phyloP scores from a whole-genome alignment of 805 yeast genomes.

The Schizosaccharomyces octosporus region DNA sequence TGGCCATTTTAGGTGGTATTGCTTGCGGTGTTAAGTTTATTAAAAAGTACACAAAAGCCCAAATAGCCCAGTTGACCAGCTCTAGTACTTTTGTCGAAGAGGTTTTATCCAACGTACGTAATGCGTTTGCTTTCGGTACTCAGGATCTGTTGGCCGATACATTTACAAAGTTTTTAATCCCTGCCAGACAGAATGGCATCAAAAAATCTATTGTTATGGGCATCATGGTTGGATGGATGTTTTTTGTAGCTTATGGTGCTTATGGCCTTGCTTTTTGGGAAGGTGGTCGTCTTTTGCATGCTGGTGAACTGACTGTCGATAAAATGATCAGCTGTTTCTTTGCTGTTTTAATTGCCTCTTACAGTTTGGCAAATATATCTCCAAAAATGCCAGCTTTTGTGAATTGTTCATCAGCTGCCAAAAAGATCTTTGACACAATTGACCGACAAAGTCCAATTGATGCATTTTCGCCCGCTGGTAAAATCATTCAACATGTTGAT shows the following conservation, averaged over 20 bases:
- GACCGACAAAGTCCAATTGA: slow-evolving; percentile 20
- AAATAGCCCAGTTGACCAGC: slow-evolving; percentile 7
- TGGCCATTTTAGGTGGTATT: slow-evolving; percentile 13
- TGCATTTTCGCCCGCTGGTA: slow-evolving; percentile 11
- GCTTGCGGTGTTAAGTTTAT: slow-evolving; percentile 12
- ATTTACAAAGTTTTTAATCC: slow-evolving; percentile 13
- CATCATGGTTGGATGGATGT: slow-evolving; percentile 16
- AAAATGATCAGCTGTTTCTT: slow-evolving; percentile 14
- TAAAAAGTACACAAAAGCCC: slow-evolving; percentile 5
- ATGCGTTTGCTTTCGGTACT: slow-evolving; percentile 19
- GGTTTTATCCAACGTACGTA: slow-evolving; percentile 18
- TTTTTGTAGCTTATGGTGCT: slow-evolving; percentile 15
- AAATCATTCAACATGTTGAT: slow-evolving; percentile 5
- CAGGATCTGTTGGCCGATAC: slow-evolving; percentile 15
- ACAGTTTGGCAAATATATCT: slow-evolving; percentile 19
- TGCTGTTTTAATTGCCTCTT: slow-evolving; percentile 14
- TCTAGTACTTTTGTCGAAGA: slow-evolving; percentile 19
- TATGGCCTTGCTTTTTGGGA: slow-evolving; percentile 22
- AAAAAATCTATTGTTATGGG: slow-evolving; percentile 13
- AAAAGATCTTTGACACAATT: slow-evolving; percentile 19
- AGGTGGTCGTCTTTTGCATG: slow-evolving; percentile 17
- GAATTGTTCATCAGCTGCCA: slow-evolving; percentile 19
- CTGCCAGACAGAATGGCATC: slow-evolving; percentile 10
- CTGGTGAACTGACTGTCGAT: slow-evolving; percentile 15
- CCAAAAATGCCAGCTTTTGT: slow-evolving; percentile 17